Base-by-base conservation (phyloP, 2,329 filamentous ascomycete species). In the Aspergillus niger region DNA sequence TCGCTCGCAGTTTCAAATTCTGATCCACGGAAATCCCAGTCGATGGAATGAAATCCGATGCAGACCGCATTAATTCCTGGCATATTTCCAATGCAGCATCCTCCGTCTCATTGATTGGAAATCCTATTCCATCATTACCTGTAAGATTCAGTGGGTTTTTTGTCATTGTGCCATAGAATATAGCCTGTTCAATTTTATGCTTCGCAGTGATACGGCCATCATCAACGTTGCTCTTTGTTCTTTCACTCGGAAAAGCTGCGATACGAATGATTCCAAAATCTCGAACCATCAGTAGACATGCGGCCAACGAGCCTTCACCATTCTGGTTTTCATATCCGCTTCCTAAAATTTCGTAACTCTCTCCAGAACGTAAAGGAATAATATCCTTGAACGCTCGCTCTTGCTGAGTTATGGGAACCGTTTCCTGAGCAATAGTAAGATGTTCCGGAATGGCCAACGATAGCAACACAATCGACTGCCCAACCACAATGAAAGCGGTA, bases 131-230 rank as follows among this genome's bases (percentile, higher is more conserved):
- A 41, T 85, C 82, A 64, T 86, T 85, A 47, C 88, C 85, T 47
- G 89, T 86, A 69, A 99, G 92, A 63, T 92, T 88, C n/a, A 99
- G 79, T n/a, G 94, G 90, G 69, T 92, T 98, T 70, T 91, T 87
- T 63, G 89, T 84, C 72, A 91, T 87, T 51, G 86, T 87, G 2
- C 93, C 93, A 72, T 92, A 98, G 77, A 97, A 98, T 1, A 98
- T 90, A 2, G 93, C 93, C 77, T 99, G 93, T 72, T 97, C 92
- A 43, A 99, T 83, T 76, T 95, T 97, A 77, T 88, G 91, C 77
- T 92, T 95, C 6, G 91, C 90, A 1, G 91, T 93, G 15, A 96
- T 85, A 65, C 79, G 79, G 13, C 65, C 65, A 59, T 74, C 72
- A 47, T 79, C 78, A 49, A 74, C 68, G 8, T 73, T 87, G 26